These are phyloP conservation scores for Quercus tomentella DNA, from an alignment of 331 rosid genomes.

Conservation along the genomic window DNA sequence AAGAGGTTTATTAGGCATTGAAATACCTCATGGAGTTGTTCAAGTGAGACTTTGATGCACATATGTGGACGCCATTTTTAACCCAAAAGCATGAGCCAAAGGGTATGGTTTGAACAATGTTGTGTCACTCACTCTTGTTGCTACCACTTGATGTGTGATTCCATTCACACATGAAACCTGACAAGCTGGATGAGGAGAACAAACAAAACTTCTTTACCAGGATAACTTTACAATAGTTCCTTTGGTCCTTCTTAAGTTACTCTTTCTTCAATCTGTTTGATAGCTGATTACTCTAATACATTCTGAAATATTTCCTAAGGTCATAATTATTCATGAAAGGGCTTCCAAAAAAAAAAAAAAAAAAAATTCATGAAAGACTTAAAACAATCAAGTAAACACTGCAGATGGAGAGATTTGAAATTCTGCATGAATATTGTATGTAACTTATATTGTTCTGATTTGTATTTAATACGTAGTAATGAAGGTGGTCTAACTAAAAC, in stretches of 20 bases:
- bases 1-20: no score
- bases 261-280: neutral
- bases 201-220: neutral
- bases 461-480: neutral
- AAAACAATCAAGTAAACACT: neutral
- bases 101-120: neutral
- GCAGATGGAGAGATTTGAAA: neutral
- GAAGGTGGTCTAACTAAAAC: neutral
- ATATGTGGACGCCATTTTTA: neutral
- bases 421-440: neutral
- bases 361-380: neutral
- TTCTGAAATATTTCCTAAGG: neutral
- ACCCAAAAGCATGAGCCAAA: neutral
- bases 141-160: neutral
- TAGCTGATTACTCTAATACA: neutral
- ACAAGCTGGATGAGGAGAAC: neutral
- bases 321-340: neutral
- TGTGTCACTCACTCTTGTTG: neutral
- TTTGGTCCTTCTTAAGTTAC: no score
- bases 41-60: neutral
- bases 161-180: neutral
- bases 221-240: neutral
- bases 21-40: no score
- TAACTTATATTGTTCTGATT: neutral
- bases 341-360: no score